Conservation (phyloP, 1,284 basidiomycete species). For the Ceratobasidium sp. region DNA sequence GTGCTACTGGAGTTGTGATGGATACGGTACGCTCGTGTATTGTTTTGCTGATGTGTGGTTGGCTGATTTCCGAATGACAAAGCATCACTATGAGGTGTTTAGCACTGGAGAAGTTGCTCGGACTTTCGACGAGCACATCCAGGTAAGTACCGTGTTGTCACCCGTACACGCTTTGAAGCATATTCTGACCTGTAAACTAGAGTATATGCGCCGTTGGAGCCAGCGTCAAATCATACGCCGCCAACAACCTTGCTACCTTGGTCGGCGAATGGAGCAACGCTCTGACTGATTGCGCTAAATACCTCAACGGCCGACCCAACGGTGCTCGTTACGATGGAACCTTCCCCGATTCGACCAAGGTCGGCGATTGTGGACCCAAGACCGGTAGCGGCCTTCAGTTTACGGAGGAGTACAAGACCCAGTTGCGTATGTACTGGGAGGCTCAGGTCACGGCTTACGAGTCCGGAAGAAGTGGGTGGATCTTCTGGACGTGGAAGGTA, state of each 20-base stretch:
- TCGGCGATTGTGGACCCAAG: constrained; percentile 77
- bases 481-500: constrained; percentile 83
- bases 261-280: constrained; percentile 90
- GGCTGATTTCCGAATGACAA: constrained; percentile 48
- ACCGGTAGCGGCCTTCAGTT: constrained; percentile 79
- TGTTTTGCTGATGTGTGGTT: background rate
- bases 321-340: constrained; percentile 82
- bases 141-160: constrained; percentile 48
- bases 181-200: constrained; percentile 34
- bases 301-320: constrained; percentile 51
- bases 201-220: constrained; percentile 63
- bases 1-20: constrained; percentile 57
- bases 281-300: constrained; percentile 85
- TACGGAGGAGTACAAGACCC: constrained; percentile 81
- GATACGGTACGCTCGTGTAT: constrained; percentile 58
- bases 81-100: constrained; percentile 88
- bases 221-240: constrained; percentile 59
- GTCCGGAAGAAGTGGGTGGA: constrained; percentile 66
- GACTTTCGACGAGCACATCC: constrained; percentile 70
- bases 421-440: constrained; percentile 85
- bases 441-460: constrained; percentile 66
- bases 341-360: constrained; percentile 67
- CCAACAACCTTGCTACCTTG: constrained; percentile 70
- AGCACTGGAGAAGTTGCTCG: constrained; percentile 63
- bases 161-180: background rate